Conservation (phyloP, 306 rosid genomes). For the Boehmeria nivea region DNA sequence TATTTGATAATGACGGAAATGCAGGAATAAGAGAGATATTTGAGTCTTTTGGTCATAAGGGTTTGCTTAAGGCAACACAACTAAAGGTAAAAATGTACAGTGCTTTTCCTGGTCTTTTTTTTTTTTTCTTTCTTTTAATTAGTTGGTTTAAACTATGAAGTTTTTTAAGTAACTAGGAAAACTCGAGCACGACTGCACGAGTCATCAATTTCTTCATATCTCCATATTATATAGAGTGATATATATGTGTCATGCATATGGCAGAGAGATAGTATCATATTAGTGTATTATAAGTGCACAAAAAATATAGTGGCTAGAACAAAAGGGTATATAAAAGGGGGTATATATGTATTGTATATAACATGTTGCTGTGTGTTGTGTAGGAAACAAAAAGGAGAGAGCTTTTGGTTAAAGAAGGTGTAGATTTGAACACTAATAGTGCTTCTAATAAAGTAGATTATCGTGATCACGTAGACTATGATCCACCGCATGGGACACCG, state of each 20-base stretch:
- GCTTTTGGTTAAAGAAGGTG: conserved; percentile 1
- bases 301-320: not conserved
- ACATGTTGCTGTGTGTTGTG: not conserved
- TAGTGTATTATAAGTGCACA: too few relatives aligned
- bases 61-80: conserved; percentile 28
- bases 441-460: not conserved
- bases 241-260: too few relatives aligned
- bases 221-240: too few relatives aligned
- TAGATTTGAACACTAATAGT: not conserved
- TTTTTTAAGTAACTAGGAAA: too few relatives aligned
- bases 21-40: conserved; percentile 23
- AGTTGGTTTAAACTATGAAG: too few relatives aligned
- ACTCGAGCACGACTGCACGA: too few relatives aligned
- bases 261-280: too few relatives aligned
- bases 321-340: not conserved
- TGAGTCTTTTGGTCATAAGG: conserved; percentile 21
- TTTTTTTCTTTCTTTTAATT: too few relatives aligned
- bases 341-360: not conserved
- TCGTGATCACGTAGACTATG: not conserved
- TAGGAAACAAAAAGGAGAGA: conserved; percentile 3
- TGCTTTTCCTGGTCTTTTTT: too few relatives aligned
- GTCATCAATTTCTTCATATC: too few relatives aligned
- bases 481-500: conserved; percentile 6
- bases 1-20: conserved; percentile 12
- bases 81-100: conserved; percentile 15